Conservation (phyloP, 768 basidiomycete species). For the Lentinula detonsa region DNA sequence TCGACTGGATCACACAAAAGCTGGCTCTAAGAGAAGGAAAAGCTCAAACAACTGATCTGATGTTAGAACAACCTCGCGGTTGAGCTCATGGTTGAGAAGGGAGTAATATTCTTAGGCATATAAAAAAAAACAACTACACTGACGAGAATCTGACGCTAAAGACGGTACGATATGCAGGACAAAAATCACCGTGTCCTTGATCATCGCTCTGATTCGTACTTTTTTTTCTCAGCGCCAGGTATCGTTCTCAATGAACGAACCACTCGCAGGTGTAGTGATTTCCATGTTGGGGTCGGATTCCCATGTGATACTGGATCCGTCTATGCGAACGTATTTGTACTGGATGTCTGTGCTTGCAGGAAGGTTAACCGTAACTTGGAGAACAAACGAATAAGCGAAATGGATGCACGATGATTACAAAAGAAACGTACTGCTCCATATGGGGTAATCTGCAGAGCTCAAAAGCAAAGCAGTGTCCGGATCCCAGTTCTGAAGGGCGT, state of each 20-base stretch:
- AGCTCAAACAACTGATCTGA: too few relatives aligned
- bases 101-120: too few relatives aligned
- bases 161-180: too few relatives aligned
- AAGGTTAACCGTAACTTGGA: conserved; percentile 50
- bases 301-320: conserved; percentile 56
- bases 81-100: too few relatives aligned
- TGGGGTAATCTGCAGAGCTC: conserved; percentile 41
- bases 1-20: too few relatives aligned
- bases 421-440: conserved; percentile 41
- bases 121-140: too few relatives aligned
- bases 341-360: conserved; percentile 50
- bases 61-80: too few relatives aligned
- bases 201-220: too few relatives aligned
- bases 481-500: conserved; percentile 55
- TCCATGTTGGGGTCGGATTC: conserved; percentile 62
- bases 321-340: conserved; percentile 70
- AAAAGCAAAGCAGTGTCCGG: conserved; percentile 44
- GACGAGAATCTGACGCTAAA: too few relatives aligned
- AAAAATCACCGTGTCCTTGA: too few relatives aligned
- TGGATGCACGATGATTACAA: not conserved
- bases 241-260: conserved; percentile 32
- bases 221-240: conserved; percentile 30
- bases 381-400: not conserved
- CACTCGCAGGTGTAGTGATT: conserved; percentile 42
- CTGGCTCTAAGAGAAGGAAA: too few relatives aligned